Conservation (phyloP, 129 eudicot genomes). For the Deinandra increscens region DNA sequence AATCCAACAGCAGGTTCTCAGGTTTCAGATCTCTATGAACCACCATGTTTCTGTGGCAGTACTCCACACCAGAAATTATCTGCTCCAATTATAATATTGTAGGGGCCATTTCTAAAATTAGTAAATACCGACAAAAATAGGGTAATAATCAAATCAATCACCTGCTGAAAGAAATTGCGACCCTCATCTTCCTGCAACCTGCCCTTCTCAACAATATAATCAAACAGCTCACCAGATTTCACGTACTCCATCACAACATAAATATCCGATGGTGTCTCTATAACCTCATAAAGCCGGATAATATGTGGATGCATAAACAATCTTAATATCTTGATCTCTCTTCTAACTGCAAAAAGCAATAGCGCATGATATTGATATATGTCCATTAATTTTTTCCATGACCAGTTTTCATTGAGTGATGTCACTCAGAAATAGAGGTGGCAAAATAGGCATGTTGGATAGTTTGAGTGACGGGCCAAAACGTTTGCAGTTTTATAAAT, state of each 20-base stretch:
- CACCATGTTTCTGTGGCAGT: conserved; percentile 98
- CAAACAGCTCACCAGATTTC: conserved; percentile 91
- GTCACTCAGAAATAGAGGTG: neutral
- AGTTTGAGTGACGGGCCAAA: neutral
- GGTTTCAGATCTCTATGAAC: conserved; percentile 96
- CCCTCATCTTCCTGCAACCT: conserved; percentile 95
- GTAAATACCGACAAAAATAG: conserved; percentile 4
- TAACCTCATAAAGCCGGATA: conserved; percentile 92
- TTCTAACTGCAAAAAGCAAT: conserved; percentile 66
- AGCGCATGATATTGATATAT: conserved; percentile 1
- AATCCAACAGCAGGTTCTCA: conserved; percentile 84
- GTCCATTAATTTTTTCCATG: neutral
- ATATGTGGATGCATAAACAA: conserved; percentile 98
- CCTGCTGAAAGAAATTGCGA: conserved; percentile 90
- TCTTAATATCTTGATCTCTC: conserved; percentile 94
- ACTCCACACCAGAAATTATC: conserved; percentile 97
- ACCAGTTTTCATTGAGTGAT: neutral
- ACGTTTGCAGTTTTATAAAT: neutral
- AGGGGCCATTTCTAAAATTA: conserved; percentile 15
- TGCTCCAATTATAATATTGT: conserved; percentile 32
- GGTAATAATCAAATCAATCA: conserved; percentile 14
- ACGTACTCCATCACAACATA: conserved; percentile 98
- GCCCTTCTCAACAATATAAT: conserved; percentile 96
- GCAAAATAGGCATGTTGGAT: neutral
- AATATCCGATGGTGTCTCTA: conserved; percentile 88